A percentile compares a stretch with the other conserved stretches of the same genome.
These are phyloP conservation scores for Prosopis cineraria DNA, from an alignment of 306 rosid genomes.

Conservation along the genomic window DNA sequence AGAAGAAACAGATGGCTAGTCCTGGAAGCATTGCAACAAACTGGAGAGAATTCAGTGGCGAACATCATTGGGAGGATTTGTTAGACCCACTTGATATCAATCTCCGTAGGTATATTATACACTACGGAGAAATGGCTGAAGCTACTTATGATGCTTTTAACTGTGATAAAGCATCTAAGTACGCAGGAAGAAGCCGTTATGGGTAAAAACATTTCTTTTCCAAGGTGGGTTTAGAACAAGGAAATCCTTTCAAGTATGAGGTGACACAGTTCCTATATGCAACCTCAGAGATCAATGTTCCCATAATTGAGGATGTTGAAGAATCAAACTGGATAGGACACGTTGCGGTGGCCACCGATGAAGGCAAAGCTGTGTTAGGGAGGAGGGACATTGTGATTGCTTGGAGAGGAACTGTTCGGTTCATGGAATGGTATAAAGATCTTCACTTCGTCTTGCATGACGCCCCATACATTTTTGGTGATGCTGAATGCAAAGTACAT, in stretches of 20 bases:
- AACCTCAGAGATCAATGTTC: background rate
- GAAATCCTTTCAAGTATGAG: background rate
- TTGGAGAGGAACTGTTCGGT: too few species aligned
- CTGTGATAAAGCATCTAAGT: conserved; percentile 52
- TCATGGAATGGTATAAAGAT: too few species aligned
- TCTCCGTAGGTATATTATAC: conserved; percentile 63
- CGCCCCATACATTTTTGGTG: too few species aligned
- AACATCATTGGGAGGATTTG: too few species aligned
- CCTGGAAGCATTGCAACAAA: too few species aligned
- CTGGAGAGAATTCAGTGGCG: too few species aligned
- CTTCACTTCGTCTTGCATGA: too few species aligned
- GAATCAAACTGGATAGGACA: conserved; percentile 45
- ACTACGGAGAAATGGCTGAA: conserved; percentile 28
- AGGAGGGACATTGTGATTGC: too few species aligned
- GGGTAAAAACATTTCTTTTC: conserved; percentile 49
- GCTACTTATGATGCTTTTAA: conserved; percentile 73
- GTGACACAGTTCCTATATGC: background rate
- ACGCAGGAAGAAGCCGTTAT: conserved; percentile 58
- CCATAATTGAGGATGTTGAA: background rate
- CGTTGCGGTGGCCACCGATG: too few species aligned
- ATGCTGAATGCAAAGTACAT: too few species aligned
- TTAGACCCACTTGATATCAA: conserved; percentile 63
- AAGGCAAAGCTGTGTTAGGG: too few species aligned
- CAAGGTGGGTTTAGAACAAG: conserved; percentile 47
- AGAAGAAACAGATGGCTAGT: conserved; percentile 17